Base-by-base conservation (phyloP, 805 yeast genomes). In the Hanseniaspora valbyensis region DNA sequence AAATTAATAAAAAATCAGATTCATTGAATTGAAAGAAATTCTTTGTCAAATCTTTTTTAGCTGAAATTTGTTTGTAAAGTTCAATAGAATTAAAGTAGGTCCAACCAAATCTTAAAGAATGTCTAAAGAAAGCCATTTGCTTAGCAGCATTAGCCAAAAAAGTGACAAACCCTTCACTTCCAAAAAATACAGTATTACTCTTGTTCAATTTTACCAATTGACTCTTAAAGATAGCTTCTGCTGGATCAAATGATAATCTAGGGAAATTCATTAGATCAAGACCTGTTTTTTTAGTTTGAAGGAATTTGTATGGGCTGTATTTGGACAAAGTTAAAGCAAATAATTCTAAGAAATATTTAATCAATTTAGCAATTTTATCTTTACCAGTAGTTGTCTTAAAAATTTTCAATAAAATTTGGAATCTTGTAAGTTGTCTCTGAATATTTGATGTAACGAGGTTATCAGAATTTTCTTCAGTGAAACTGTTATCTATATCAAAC, bases 21-120 rank as follows among this genome's bases (percentile, higher is more conserved):
- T 73, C 71, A 50, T 70, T 76, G 32, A 73, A 57, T 65, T 71
- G 69, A 12, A 60, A 56, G 24, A 41, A 18, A 12, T 9, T 10
- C 18, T 33, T 32, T 10, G 33, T 19, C 6, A 28, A 26, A 25
- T 25, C 18, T 5, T 33, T 29, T 33, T 41, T 49, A 18, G 54
- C 44, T 1, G 44, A 52, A 0, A 76, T 12, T 53, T 71, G 72
- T 18, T 55, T 55, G 28, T 61, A 44, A 16, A 76, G 55, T 24
- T 66, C 61, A 33, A 72, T 59, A 2, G 78, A 38, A 54, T 81
- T 69, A 62, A 80, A 77, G 1, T 87, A 87, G 6, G 83, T 71
- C 41, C 78, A 76, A 37, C 89, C 90, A 53, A 81, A 81, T 56
- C 90, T 71, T 56, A 82, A 64, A 49, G 79, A 71, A 59, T 80